Conservation (phyloP, 2,329 filamentous ascomycete genomes). For the Aspergillus awamori region DNA sequence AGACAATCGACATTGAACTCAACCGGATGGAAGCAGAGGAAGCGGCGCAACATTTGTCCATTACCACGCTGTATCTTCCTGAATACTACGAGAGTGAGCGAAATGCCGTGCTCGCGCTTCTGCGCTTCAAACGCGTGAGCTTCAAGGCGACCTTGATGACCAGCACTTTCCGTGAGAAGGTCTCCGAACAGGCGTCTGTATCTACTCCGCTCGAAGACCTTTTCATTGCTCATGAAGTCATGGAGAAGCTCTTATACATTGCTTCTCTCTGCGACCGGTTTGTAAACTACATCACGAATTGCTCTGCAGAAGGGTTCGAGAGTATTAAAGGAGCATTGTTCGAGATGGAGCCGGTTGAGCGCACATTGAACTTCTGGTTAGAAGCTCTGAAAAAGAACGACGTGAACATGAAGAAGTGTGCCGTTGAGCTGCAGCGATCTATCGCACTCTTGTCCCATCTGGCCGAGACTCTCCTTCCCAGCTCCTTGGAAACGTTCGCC, state of each 20-base stretch:
- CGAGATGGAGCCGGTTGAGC: slow-evolving; percentile 89
- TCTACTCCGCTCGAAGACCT: slow-evolving; percentile 72
- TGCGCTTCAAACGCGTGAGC: slow-evolving; percentile 82
- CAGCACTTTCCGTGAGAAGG: slow-evolving; percentile 75
- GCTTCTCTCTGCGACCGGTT: slow-evolving; percentile 82
- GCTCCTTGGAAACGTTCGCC: slow-evolving; percentile 71
- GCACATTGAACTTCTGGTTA: slow-evolving; percentile 84
- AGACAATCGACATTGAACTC: slow-evolving; percentile 90
- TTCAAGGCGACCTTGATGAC: slow-evolving; percentile 85
- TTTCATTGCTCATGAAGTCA: slow-evolving; percentile 76
- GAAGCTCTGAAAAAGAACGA: slow-evolving; percentile 82
- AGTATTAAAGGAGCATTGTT: slow-evolving; percentile 78
- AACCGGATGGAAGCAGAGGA: slow-evolving; percentile 85
- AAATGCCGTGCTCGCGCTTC: slow-evolving; percentile 83
- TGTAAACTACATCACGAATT: slow-evolving; percentile 75
- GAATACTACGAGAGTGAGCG: slow-evolving; percentile 79
- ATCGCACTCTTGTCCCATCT: slow-evolving; percentile 87
- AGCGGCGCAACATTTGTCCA: slow-evolving; percentile 81
- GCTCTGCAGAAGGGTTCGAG: slow-evolving; percentile 75
- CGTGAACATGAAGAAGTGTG: slow-evolving; percentile 79
- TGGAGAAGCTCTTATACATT: slow-evolving; percentile 86
- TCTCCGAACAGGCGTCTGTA: slow-evolving; percentile 67
- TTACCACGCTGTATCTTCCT: slow-evolving; percentile 85
- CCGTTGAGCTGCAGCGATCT: slow-evolving; percentile 77
- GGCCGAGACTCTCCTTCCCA: slow-evolving; percentile 74